Evolutionary conservation across 371 early-diverging fungal species (phyloP), one percentile per base, ranked within the genome.

Genomic region (Funneliformis caledonium): DNA sequence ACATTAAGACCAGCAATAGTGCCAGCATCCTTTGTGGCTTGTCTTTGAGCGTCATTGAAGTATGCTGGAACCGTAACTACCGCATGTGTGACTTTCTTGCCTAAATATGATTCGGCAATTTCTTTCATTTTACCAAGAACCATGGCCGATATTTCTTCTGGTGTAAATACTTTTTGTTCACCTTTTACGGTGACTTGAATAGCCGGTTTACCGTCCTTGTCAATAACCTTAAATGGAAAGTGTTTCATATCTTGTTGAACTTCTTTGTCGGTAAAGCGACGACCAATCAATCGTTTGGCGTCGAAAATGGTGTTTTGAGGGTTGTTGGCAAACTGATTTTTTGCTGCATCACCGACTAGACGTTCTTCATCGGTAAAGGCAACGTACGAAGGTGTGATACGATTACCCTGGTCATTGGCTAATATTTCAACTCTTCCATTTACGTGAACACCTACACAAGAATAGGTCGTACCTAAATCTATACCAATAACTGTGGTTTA

Each of bases 1-100:
- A 93, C 94, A 76, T 91, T 89, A 59, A 95, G 85, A 67, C 94
- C 94, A 69, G 96, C 93, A 83, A 94, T 91, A 56, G 88, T 87
- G 83, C 93, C 94, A 64, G 95, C 94, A 85, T 93, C 91, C 86
- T 94, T 94, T 82, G 96, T 95, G 69, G 93, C 94, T 82, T 93
- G 93, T 82, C 94, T 89, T 83, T 95, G 95, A 73, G 89, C 92
- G 83, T 95, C 94, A 80, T 90, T 91, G 89, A 98, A 98, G 90
- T 97, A 97, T 83, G 97, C 98, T 80, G 99, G 98, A 81, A 99
- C 96, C 76, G 99, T 98, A 85, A 98, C 93, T 83, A 99, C 99
- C 83, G 97, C 97, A 88, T 96, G 91, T 83, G 83, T 92, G 87
- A 98, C 95, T 83, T 90, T 88, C 89, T 90, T 93, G 83, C 97